Evolutionary conservation across 192 early-diverging fungal species (phyloP).

Genomic region (Backusella parvicylindrica): DNA sequence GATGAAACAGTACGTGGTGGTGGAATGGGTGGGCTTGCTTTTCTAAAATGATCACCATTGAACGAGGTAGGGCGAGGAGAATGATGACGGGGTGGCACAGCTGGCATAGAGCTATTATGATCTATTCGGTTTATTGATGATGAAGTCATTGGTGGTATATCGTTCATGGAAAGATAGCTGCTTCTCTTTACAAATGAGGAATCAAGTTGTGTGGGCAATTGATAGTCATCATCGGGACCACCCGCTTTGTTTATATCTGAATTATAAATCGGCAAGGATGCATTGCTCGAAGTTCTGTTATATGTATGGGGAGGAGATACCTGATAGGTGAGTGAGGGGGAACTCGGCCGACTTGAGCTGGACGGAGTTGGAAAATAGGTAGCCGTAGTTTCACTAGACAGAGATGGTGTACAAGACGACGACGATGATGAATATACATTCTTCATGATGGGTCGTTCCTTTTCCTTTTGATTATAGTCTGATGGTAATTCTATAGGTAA

Average conservation of each 20-base stretch:
- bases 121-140: neutral
- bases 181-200: neutral
- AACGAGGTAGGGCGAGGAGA: too few relatives aligned
- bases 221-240: neutral
- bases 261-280: neutral
- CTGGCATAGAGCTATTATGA: neutral
- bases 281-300: neutral
- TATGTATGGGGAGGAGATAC: neutral
- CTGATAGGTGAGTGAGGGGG: neutral
- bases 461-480: neutral
- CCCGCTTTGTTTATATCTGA: neutral
- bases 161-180: neutral
- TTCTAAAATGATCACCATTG: neutral
- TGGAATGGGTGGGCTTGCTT: neutral
- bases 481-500: neutral
- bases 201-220: neutral
- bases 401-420: neutral
- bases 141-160: neutral
- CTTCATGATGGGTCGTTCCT: neutral
- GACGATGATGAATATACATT: neutral
- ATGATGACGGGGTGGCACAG: neutral
- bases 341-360: neutral
- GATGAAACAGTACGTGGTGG: neutral
- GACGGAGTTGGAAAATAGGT: neutral
- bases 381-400: neutral